These are phyloP conservation scores for Scedosporium dehoogii DNA, from an alignment of 2,329 filamentous ascomycete genomes.

Conservation along the genomic window DNA sequence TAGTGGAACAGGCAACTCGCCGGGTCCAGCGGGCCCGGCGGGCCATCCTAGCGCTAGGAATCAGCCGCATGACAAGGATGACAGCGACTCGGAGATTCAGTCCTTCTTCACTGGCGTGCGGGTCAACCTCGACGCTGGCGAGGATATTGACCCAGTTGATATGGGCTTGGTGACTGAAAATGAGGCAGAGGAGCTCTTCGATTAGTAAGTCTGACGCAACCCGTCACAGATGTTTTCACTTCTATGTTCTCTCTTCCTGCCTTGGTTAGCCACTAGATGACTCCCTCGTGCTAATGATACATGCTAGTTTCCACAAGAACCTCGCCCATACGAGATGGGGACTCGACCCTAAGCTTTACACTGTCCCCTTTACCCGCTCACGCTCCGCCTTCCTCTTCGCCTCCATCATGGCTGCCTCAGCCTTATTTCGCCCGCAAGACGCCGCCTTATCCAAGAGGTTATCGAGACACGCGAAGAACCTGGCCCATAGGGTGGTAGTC, in stretches of 20 bases:
- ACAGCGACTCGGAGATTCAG: conserved; percentile 38
- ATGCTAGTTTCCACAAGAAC: conserved; percentile 53
- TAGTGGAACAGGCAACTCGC: neutral
- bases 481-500: conserved; percentile 52
- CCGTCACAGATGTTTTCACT: neutral
- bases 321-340: conserved; percentile 67
- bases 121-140: conserved; percentile 52
- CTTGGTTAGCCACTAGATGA: neutral
- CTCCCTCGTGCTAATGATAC: neutral
- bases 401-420: conserved; percentile 58
- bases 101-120: conserved; percentile 58
- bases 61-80: conserved; percentile 17
- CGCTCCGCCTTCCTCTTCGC: conserved; percentile 64
- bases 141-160: conserved; percentile 59
- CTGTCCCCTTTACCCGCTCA: conserved; percentile 51
- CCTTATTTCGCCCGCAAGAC: conserved; percentile 55
- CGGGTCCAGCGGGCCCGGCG: neutral
- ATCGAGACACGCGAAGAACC: conserved; percentile 50
- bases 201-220: conserved; percentile 39
- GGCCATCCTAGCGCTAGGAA: conserved; percentile 10
- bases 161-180: conserved; percentile 56
- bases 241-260: conserved; percentile 4
- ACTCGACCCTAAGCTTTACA: conserved; percentile 58
- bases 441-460: conserved; percentile 56
- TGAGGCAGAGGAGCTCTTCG: conserved; percentile 55